Evolutionary conservation across 139 green algal genomes (phyloP).

Genomic region (Asterochloris erici): DNA sequence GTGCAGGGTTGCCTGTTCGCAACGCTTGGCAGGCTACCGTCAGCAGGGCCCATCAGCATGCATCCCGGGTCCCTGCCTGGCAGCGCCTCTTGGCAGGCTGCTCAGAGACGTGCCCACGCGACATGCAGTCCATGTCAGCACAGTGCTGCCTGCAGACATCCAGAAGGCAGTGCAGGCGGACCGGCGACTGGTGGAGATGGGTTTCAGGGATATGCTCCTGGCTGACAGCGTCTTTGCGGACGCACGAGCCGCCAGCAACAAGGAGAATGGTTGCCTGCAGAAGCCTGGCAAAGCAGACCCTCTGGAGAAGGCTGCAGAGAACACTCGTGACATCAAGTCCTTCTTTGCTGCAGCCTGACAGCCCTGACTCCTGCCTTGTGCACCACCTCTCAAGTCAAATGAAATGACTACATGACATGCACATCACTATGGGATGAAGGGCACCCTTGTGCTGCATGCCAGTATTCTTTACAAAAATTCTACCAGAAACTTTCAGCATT

Average conservation of each 20-base stretch:
- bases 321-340: neutral
- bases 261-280: neutral
- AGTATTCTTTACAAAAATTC: neutral
- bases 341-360: neutral
- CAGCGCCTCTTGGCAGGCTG: neutral
- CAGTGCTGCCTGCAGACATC: neutral
- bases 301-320: neutral
- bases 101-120: neutral
- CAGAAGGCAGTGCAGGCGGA: constrained; percentile 20
- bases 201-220: constrained; percentile 26
- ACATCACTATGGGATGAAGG: neutral
- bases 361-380: neutral
- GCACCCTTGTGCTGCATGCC: neutral
- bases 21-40: too few relatives aligned
- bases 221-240: constrained; percentile 28
- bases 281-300: neutral
- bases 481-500: neutral
- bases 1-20: neutral
- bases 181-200: constrained; percentile 32
- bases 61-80: neutral
- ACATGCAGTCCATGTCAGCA: neutral
- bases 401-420: neutral
- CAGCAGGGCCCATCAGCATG: neutral
- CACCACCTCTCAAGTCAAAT: neutral
- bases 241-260: constrained; percentile 6